Percentiles rank a stretch among this genome's conserved stretches.
These are phyloP conservation scores for Pyrus pyrifolia DNA, from an alignment of 306 rosid genomes.

Conservation along the genomic window DNA sequence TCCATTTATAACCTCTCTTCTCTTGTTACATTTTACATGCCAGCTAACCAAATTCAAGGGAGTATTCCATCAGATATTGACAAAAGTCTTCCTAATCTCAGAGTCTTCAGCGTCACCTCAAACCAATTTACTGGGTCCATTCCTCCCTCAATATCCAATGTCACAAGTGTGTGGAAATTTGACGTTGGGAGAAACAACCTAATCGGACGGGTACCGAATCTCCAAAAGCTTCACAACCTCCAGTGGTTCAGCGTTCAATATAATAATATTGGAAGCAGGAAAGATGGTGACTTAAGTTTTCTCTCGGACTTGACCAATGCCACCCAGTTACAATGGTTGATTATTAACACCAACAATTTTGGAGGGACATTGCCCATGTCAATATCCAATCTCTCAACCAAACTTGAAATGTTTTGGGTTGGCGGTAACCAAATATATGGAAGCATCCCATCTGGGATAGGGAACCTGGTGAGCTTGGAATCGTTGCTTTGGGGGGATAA, in stretches of 20 bases:
- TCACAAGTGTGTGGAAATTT: accelerated
- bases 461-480: background rate
- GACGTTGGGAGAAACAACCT: accelerated
- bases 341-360: background rate
- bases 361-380: constrained; percentile 9
- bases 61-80: background rate
- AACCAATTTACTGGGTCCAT: background rate
- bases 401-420: accelerated
- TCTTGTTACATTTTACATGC: accelerated
- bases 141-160: background rate
- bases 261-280: background rate
- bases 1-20: background rate
- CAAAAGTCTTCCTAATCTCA: background rate
- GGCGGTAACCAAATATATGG: background rate
- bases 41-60: background rate
- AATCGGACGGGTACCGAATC: background rate
- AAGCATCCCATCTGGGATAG: background rate
- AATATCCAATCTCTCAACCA: background rate
- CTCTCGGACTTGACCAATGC: background rate
- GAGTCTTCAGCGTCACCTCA: accelerated
- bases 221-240: background rate
- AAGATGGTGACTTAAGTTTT: background rate
- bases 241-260: accelerated
- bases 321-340: accelerated
- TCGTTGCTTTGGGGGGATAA: accelerated